Evolutionary conservation across 441 rosid genomes (phyloP), one percentile per base, ranked within the genome.

Genomic region (Arabidopsis hybrid): DNA sequence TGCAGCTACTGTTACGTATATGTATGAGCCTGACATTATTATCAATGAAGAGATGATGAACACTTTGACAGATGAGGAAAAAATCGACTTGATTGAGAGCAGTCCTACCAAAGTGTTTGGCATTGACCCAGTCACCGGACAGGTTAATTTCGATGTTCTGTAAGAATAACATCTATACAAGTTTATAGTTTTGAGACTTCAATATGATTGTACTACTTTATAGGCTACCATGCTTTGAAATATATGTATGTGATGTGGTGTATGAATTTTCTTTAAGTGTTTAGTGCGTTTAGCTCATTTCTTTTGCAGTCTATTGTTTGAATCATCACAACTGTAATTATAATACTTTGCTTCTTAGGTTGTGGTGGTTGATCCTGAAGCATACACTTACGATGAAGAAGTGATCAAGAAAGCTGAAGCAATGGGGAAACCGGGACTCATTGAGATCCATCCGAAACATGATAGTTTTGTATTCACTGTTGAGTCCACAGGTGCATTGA

Each of bases 31-130:
- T 6, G 99, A 92, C 17, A 92, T 95, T 12, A 83, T 83, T 21
- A 92, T 92, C 62, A 92, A 95, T 67, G 95, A 92, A 79, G 99
- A 91, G 31, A 21, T 95, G 92, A 88, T 92, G 97, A 91, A 85
- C 16, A 83, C 79, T 51, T 79, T 92, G 86, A 80, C 92, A 7
- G 87, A 87, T 7, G 92, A 89, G 16, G 97, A 92, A 40, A 95
- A 89, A 67, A 79, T 69, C 4, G 84, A 79, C 46, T 85, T 88
- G 87, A 88, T 95, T 61, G 98, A 92, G 13, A 92, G 97, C 73
- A 86, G 97, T 76, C 99, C 99, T 0, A 89, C 97, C 2, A 90
- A 83, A 77, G 99, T 94, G 51, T 92, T 94, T 74, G 91, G 69
- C 60, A 73, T 92, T 21, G 95, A 92, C 67, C 80, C 83, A 6